phyloP scores from a whole-genome alignment of 768 basidiomycete genomes.

The Termitomyces eurrhizus region DNA sequence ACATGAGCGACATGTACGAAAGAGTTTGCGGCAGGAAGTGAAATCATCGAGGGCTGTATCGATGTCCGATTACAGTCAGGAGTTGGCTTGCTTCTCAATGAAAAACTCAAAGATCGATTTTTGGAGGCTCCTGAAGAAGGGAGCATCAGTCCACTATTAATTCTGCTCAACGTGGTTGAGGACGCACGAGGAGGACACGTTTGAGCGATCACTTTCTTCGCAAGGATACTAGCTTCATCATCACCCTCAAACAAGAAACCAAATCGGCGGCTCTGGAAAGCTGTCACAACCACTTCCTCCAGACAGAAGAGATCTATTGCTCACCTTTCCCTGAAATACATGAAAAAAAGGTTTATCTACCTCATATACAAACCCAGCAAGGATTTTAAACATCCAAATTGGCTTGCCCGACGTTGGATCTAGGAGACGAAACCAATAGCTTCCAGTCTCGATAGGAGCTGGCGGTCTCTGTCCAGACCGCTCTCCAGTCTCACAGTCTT shows the following conservation, averaged over 20 bases:
- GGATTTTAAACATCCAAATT: conserved; percentile 67
- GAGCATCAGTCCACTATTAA: conserved; percentile 5
- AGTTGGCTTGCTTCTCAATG: conserved; percentile 37
- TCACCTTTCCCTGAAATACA: conserved; percentile 79
- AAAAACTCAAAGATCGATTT: conserved; percentile 23
- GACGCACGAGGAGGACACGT: conserved; percentile 24
- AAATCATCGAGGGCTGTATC: conserved; percentile 45
- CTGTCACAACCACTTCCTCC: conserved; percentile 49
- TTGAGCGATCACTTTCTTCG: conserved; percentile 32
- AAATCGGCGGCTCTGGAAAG: conserved; percentile 43
- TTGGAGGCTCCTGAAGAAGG: conserved; percentile 18
- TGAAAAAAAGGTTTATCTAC: conserved; percentile 92
- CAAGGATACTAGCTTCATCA: conserved; percentile 39
- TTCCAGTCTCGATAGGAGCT: conserved; percentile 19
- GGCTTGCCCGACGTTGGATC: conserved; percentile 54
- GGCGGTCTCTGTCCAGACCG: conserved; percentile 20
- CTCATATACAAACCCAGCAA: conserved; percentile 61
- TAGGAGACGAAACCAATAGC: conserved; percentile 63
- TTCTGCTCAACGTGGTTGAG: conserved; percentile 7
- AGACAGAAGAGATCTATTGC: conserved; percentile 23
- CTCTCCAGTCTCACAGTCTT: conserved; percentile 31
- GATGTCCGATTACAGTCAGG: conserved; percentile 19
- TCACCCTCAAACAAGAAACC: conserved; percentile 51
- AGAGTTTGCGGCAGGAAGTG: conserved; percentile 53
- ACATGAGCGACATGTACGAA: conserved; percentile 68